Conservation (phyloP, 805 yeast species). For the Kuraishia cidri region DNA sequence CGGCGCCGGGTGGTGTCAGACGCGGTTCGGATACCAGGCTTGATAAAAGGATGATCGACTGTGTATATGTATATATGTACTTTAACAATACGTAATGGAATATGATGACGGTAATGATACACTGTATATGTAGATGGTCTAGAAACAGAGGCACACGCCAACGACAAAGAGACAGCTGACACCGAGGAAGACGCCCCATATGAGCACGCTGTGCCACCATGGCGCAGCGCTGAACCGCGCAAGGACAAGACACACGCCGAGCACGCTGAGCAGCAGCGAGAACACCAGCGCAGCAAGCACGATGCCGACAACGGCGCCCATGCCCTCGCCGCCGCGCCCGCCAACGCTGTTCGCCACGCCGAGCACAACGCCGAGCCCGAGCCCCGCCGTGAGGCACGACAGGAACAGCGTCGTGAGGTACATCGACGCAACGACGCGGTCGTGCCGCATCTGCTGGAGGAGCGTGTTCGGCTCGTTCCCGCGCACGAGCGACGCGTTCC, state of each 20-base stretch:
- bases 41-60: no score
- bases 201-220: slow-evolving; percentile 29
- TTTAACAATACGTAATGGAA: no score
- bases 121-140: no score
- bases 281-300: slow-evolving; percentile 29
- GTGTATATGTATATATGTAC: no score
- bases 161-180: slow-evolving; percentile 33
- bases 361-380: slow-evolving; percentile 32
- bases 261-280: slow-evolving; percentile 29
- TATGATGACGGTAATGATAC: no score
- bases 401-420: slow-evolving; percentile 3
- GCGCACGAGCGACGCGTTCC: background rate
- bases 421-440: slow-evolving; percentile 3
- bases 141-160: slow-evolving; percentile 17
- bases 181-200: slow-evolving; percentile 29
- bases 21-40: slow-evolving; percentile 3
- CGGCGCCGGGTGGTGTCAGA: slow-evolving; percentile 42
- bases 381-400: slow-evolving; percentile 21
- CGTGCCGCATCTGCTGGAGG: slow-evolving; percentile 2
- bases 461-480: background rate
- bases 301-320: slow-evolving; percentile 20
- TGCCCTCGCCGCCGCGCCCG: slow-evolving; percentile 7
- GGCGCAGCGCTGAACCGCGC: slow-evolving; percentile 27
- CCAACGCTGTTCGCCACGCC: slow-evolving; percentile 8
- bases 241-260: slow-evolving; percentile 35